Percentiles rank a stretch among this genome's conserved stretches.
Evolutionary conservation across 1,284 basidiomycete genomes (phyloP).

Genomic region (Austroboletus olivaceoglutinosus): DNA sequence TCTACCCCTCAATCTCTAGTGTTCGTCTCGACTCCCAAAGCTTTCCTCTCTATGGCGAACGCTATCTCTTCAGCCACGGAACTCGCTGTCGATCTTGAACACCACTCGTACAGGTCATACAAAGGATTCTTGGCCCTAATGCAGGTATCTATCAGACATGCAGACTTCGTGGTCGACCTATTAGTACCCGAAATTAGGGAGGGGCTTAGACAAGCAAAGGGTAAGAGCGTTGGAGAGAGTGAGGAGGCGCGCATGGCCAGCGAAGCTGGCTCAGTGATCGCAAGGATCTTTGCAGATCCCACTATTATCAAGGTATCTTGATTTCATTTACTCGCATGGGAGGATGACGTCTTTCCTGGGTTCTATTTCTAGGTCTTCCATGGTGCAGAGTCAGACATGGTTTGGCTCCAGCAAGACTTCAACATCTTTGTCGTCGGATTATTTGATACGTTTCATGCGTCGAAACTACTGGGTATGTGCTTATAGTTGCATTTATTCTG

Average conservation of each 20-base stretch:
- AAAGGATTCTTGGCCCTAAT: constrained; percentile 90
- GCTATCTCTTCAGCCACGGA: constrained; percentile 66
- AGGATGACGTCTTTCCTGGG: not conserved
- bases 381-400: constrained; percentile 91
- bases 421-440: constrained; percentile 91
- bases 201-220: constrained; percentile 52
- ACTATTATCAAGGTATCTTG: constrained; percentile 75
- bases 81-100: constrained; percentile 93
- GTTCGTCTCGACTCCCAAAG: constrained; percentile 65
- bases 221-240: constrained; percentile 11
- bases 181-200: constrained; percentile 67
- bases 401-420: constrained; percentile 97
- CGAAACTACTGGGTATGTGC: constrained; percentile 72
- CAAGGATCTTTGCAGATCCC: constrained; percentile 75
- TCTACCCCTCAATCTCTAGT: constrained; percentile 49
- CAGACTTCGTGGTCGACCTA: constrained; percentile 88
- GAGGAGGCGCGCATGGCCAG: constrained; percentile 18
- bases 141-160: constrained; percentile 84
- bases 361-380: constrained; percentile 70
- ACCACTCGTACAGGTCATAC: constrained; percentile 86
- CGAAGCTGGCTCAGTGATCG: constrained; percentile 54
- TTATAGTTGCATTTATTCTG: not conserved
- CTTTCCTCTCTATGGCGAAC: constrained; percentile 65
- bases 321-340: not conserved
- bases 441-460: constrained; percentile 97